These are phyloP conservation scores for Meredithiella fracta DNA, from an alignment of 2,329 filamentous ascomycete species.

Conservation along the genomic window DNA sequence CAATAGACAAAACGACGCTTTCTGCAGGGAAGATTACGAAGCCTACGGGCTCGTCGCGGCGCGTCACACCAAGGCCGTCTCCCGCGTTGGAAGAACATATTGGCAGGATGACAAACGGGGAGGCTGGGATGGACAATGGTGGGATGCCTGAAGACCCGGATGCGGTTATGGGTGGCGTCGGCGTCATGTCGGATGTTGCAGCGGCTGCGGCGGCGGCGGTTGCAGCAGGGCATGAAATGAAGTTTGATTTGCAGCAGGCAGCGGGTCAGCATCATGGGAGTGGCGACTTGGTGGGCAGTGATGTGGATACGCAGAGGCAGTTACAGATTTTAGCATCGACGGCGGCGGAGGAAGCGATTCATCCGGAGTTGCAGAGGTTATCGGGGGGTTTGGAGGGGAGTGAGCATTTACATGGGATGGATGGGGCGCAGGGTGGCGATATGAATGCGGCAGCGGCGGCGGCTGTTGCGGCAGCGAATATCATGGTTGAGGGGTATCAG, in stretches of 20 bases:
- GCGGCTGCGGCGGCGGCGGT: constrained; percentile 1
- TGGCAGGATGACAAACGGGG: constrained; percentile 5
- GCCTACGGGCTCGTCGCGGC: constrained; percentile 3
- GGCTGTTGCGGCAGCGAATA: constrained; percentile 9
- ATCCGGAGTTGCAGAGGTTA: constrained; percentile 19
- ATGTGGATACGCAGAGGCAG: constrained; percentile 14
- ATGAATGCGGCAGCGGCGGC: constrained; percentile 12
- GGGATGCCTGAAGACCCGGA: neutral
- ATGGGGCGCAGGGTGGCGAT: neutral
- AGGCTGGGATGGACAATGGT: neutral
- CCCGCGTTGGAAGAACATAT: constrained; percentile 12
- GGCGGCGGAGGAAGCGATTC: constrained; percentile 16
- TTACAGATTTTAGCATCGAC: constrained; percentile 16
- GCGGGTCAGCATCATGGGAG: constrained; percentile 4
- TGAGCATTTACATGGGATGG: neutral
- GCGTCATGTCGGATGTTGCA: neutral
- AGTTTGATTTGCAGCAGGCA: neutral
- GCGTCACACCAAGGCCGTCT: constrained; percentile 7
- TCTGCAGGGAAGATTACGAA: constrained; percentile 10
- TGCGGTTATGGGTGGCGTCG: neutral
- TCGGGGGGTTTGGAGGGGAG: neutral
- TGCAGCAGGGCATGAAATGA: constrained; percentile 1
- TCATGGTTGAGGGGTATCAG: constrained; percentile 4
- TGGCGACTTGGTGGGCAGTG: constrained; percentile 10
- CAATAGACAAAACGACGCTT: neutral